phyloP scores from a whole-genome alignment of 495 filamentous ascomycete species.

The Cenococcum geophilum region DNA sequence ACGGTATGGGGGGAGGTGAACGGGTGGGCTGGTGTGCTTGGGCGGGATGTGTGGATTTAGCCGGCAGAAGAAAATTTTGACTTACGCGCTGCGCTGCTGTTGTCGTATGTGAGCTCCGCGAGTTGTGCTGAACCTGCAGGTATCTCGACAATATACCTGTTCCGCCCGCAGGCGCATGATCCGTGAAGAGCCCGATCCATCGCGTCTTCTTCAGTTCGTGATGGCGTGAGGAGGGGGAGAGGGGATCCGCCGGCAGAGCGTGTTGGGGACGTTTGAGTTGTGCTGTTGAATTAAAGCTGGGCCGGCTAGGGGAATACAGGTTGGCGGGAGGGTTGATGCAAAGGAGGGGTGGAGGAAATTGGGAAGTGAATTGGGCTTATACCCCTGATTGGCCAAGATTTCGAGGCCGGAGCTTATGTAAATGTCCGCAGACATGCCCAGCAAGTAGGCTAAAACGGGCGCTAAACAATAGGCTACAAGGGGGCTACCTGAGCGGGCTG shows the following conservation, averaged over 20 bases:
- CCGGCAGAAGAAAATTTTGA: constrained; percentile 14
- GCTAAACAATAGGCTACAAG: too few species aligned
- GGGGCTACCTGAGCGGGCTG: too few species aligned
- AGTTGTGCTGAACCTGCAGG: constrained; percentile 50
- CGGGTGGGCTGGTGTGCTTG: constrained; percentile 4
- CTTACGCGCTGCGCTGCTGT: constrained; percentile 58
- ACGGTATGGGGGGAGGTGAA: background rate
- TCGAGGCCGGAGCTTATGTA: background rate
- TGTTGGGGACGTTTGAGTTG: background rate
- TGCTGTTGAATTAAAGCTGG: background rate
- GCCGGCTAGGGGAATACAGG: background rate
- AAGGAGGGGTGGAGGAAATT: background rate
- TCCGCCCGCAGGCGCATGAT: constrained; percentile 78
- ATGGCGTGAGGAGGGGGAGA: too few species aligned
- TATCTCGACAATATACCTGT: constrained; percentile 67
- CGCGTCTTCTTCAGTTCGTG: too few species aligned
- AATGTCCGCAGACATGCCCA: too few species aligned
- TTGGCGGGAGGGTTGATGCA: background rate
- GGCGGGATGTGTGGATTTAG: background rate
- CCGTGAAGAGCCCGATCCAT: constrained; percentile 49
- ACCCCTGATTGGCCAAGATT: constrained; percentile 1
- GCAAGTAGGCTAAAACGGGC: too few species aligned
- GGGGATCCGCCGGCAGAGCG: too few species aligned
- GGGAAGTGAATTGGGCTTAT: background rate
- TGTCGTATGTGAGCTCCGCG: constrained; percentile 66